Conservation (phyloP, 768 basidiomycete species). For the Chiua virens region DNA sequence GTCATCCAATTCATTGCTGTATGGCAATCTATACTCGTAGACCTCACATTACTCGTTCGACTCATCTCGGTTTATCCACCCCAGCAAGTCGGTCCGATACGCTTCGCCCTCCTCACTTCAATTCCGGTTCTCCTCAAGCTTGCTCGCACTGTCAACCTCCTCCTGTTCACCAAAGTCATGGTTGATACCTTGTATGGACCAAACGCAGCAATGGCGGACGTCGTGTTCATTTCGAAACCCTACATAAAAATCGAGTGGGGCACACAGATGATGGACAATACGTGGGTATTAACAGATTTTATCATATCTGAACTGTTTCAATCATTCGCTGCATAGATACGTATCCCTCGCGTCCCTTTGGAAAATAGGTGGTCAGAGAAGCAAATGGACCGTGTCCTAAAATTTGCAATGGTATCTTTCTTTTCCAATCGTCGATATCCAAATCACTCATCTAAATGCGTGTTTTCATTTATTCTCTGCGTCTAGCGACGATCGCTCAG, state of each 20-base stretch:
- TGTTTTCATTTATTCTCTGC: neutral
- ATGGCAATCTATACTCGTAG: slow-evolving; percentile 23
- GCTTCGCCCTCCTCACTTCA: slow-evolving; percentile 12
- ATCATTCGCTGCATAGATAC: slow-evolving; percentile 12
- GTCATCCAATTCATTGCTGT: slow-evolving; percentile 20
- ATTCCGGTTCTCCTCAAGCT: slow-evolving; percentile 24
- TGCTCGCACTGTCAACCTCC: slow-evolving; percentile 15
- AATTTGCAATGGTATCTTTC: neutral
- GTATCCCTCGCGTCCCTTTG: slow-evolving; percentile 26
- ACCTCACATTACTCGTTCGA: slow-evolving; percentile 23
- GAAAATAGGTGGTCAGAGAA: slow-evolving; percentile 2
- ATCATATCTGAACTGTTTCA: neutral
- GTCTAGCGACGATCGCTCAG: neutral
- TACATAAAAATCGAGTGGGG: slow-evolving; percentile 33
- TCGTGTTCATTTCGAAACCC: slow-evolving; percentile 18
- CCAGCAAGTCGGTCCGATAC: slow-evolving; percentile 3
- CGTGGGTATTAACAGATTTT: slow-evolving; percentile 3
- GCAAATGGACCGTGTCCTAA: neutral
- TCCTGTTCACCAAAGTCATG: slow-evolving; percentile 19
- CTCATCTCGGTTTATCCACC: slow-evolving; percentile 20
- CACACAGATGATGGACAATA: slow-evolving; percentile 28
- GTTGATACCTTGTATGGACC: slow-evolving; percentile 8
- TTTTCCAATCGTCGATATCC: neutral
- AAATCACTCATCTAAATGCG: neutral
- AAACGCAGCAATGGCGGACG: neutral